Base-by-base conservation (phyloP, 192 early-diverging fungal genomes). In the Gigaspora rosea region DNA sequence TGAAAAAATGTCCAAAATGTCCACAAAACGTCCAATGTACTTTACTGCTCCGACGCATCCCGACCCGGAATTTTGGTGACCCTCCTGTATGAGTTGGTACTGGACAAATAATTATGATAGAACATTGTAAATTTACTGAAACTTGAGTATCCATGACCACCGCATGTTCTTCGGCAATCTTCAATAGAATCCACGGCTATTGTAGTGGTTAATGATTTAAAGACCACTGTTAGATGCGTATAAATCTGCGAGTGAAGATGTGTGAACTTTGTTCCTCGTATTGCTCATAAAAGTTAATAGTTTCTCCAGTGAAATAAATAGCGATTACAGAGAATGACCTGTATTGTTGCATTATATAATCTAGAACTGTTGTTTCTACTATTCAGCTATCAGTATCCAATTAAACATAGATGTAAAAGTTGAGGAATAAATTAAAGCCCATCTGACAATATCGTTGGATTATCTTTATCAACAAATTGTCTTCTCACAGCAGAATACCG, bases 341-440 rank as follows among this genome's bases (percentile, higher is more conserved):
- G 78, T 89, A 88, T 76, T 92, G 92, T 75, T 92, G 91, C 91
- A 92, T 92, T 18, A 88, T 87, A 82, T 94, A 93, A 80, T 93
- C 90, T 70, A 94, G 78, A 0, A 94, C 89, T 3, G 89, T 86
- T 41, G 92, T 91, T 79, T 94, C 93, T 47, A 83, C 81, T 13
- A 86, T 66, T 59, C 83, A 52, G 54, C 64, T 66, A 41, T 11
- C 33, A 10, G 5, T 5, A 41, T 10, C 9, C n/a, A 48, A 35
- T 15, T 2, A 63, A 32, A 33, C 4, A 35, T 33, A 4, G n/a
- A 1, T n/a, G 9, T 33, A 4, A 33, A 33, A n/a, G n/a, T 33
- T 15, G 1, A 12, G 13, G 33, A 63, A 16, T 2, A 10, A 0
- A 62, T n/a, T n/a, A 33, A 33, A 62, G 33, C 64, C 68, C 68